phyloP scores from a whole-genome alignment of 768 basidiomycete species.

The Russula sp. region DNA sequence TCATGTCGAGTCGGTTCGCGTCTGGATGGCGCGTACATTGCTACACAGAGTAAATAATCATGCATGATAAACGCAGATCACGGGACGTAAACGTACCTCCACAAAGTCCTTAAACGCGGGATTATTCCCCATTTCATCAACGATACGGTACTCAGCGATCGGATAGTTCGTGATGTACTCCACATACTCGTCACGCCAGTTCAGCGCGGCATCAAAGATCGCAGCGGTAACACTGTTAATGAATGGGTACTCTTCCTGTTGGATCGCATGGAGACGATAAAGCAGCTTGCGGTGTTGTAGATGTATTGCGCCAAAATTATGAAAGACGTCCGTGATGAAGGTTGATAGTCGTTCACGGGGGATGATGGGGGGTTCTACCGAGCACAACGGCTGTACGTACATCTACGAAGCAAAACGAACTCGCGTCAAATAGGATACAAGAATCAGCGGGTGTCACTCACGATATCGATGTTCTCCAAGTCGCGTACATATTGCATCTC shows the following conservation, averaged over 20 bases:
- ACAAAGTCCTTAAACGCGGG: slow-evolving; percentile 76
- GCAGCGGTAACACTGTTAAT: slow-evolving; percentile 80
- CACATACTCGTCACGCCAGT: slow-evolving; percentile 90
- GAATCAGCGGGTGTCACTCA: slow-evolving; percentile 37
- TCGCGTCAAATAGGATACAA: neutral
- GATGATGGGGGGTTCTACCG: slow-evolving; percentile 74
- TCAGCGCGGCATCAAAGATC: slow-evolving; percentile 83
- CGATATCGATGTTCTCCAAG: slow-evolving; percentile 78
- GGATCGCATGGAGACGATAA: slow-evolving; percentile 78
- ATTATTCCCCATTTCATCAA: slow-evolving; percentile 84
- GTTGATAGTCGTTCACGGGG: slow-evolving; percentile 61
- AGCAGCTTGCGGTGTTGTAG: slow-evolving; percentile 74
- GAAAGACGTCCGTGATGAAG: slow-evolving; percentile 86
- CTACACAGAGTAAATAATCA: slow-evolving; percentile 31
- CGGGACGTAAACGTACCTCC: slow-evolving; percentile 51
- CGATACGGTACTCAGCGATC: slow-evolving; percentile 82
- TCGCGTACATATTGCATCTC: slow-evolving; percentile 96
- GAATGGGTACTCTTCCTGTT: slow-evolving; percentile 78
- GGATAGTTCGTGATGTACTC: slow-evolving; percentile 94
- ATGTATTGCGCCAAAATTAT: slow-evolving; percentile 78
- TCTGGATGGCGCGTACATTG: slow-evolving; percentile 63
- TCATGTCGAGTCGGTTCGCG: slow-evolving; percentile 84
- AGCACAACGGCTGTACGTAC: slow-evolving; percentile 73
- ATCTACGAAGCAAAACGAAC: slow-evolving; percentile 49
- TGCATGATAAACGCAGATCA: neutral